Conservation (phyloP, 225 moss, liverwort and hornwort genomes). For the Physcomitrellopsis africana region DNA sequence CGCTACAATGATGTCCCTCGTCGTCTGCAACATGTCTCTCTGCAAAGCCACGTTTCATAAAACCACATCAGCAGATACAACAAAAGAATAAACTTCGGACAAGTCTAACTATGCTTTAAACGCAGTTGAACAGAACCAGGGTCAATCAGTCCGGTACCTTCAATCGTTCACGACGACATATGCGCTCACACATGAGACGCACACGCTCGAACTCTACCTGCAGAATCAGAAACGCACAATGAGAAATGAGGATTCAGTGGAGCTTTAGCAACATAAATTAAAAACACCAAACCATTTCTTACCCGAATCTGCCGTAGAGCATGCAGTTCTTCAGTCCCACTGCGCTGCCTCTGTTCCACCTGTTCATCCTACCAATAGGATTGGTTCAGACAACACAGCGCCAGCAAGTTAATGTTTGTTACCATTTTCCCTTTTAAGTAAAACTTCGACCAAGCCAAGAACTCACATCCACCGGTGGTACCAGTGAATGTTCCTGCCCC, state of each 20-base stretch:
- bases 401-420: conserved; percentile 57
- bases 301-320: conserved; percentile 65
- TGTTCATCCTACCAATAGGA: conserved; percentile 75
- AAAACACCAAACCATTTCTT: conserved; percentile 4
- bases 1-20: conserved; percentile 46
- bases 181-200: conserved; percentile 71
- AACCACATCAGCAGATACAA: conserved; percentile 26
- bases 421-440: conserved; percentile 45
- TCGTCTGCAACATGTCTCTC: conserved; percentile 57
- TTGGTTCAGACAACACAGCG: conserved; percentile 59
- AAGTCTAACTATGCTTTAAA: background rate
- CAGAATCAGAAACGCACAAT: conserved; percentile 28
- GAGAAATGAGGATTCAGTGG: conserved; percentile 15
- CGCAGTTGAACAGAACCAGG: background rate
- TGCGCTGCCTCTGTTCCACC: conserved; percentile 72
- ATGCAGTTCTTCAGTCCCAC: conserved; percentile 64
- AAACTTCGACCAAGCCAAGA: conserved; percentile 41
- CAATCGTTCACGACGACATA: conserved; percentile 66
- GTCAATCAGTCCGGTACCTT: conserved; percentile 40
- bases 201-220: conserved; percentile 76
- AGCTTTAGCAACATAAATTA: background rate
- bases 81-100: background rate
- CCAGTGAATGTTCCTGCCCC: conserved; percentile 48
- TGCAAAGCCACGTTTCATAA: conserved; percentile 31
- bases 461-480: conserved; percentile 48